Evolutionary conservation across 2,329 filamentous ascomycete species (phyloP), one percentile per base, ranked within the genome.

Genomic region (Falciphora oryzae): DNA sequence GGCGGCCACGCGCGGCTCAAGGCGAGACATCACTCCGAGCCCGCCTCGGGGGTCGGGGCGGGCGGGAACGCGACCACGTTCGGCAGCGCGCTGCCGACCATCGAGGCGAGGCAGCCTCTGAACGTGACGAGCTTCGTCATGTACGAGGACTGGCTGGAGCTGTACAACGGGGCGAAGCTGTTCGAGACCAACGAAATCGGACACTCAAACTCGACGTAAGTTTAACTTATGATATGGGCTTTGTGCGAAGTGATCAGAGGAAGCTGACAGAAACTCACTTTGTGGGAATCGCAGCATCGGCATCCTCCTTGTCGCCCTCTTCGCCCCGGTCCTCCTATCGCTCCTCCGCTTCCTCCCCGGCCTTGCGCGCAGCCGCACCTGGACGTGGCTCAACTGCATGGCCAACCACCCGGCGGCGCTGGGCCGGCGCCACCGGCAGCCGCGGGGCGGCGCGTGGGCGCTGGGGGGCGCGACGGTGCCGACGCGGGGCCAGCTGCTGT

Each of bases 161-260:
- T 83, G 68, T 85, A 84, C 73, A 84, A 80, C 67, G 81, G 81
- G 63, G 79, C 82, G 74, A 69, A 79, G 13, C 80, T 83, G 64
- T 83, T 83, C 57, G 82, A 85, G 62, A 74, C 74, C 66, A 84
- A 83, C 53, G 74, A 77, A 61, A 64, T 50, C 1, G 68, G 71
- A 4, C 71, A 73, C 58, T 68, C 70, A 4, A 72, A 62, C 28
- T 69, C 60, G 32, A 53, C 60, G 60, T 62, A 22, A 29, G 60
- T 53, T 27, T 4, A 22, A 2, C 22, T 22, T 7, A 10, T 27
- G 13, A 59, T 59, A 5, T 2, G 6, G 27, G 27, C 11, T 27
- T n/a, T 27, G 27, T 1, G 29, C 5, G 10, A 58, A 11, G 25
- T 28, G n/a, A 25, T 58, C 27, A 58, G 29, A 29, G 29, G 29